Base-by-base conservation (phyloP, 2,329 filamentous ascomycete genomes). In the Aspergillus sp. region DNA sequence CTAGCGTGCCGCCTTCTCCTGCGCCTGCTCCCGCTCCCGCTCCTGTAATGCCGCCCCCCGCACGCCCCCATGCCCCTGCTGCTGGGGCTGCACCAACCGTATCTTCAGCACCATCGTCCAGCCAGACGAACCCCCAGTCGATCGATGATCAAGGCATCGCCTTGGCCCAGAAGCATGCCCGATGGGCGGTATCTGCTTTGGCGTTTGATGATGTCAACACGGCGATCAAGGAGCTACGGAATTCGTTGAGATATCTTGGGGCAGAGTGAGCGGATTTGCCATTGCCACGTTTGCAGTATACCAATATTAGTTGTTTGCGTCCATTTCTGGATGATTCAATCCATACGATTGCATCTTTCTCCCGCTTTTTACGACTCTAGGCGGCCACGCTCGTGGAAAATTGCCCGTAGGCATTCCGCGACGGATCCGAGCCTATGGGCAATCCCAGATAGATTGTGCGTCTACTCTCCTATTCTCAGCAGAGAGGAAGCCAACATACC, bases 201-300 rank as follows among this genome's bases (percentile, higher is more conserved):
- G 96, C 96, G 64, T 99, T 99, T 71, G 94, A 99, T 61, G 94
- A 99, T 68, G 88, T 95, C 1, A 80, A 86, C 1, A 99, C 94
- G 0, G 94, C 94, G 0, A 86, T 97, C 4, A 86, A 86, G 64
- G 92, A 99, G 67, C 71, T 99, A 56, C 83, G 83, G 48, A 84
- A 83, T 53, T 94, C 94, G 3, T 73, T 99, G 56, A 77, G 82
- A 51, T 74, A 79, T 16, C 73, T 96, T 45, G 90, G 90, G 2
- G 87, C 84, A 11, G 74, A 74, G 35, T 86, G 64, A 71, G 16
- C 19, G 17, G n/a, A 36, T 13, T 36, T 32, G 30, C 4, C 14
- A 32, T 6, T 48, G 46, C 19, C 9, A 13, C n/a, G 11, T 17
- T 48, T 38, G 10, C 26, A 30, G 26, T 11, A 30, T 30, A 30